phyloP scores from a whole-genome alignment of 192 early-diverging fungal species.

The Backusella morwellensis region DNA sequence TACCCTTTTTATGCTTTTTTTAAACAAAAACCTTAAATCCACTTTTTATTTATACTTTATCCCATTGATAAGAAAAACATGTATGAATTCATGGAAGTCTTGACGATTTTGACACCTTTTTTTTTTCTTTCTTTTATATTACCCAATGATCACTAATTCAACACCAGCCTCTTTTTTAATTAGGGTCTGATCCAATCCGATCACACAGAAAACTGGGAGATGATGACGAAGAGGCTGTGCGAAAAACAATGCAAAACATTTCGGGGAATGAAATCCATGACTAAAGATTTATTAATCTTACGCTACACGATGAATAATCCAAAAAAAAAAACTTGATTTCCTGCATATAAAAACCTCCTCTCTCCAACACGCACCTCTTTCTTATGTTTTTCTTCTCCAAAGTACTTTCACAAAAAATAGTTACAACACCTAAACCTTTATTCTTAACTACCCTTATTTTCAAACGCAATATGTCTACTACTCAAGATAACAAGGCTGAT shows the following conservation, averaged over 20 bases:
- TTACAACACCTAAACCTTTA: background rate
- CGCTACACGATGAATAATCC: background rate
- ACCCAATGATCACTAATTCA: too few relatives aligned
- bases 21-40: too few relatives aligned
- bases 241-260: background rate
- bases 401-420: background rate
- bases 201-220: background rate
- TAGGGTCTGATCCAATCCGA: too few relatives aligned
- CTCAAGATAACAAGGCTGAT: constrained; percentile 14
- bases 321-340: background rate
- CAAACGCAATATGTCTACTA: constrained; percentile 26
- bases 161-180: too few relatives aligned
- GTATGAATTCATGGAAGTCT: too few relatives aligned
- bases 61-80: too few relatives aligned
- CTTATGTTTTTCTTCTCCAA: background rate
- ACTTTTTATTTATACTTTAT: too few relatives aligned
- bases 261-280: background rate
- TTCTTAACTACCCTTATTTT: constrained; percentile 3
- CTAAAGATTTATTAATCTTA: background rate
- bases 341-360: background rate
- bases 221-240: background rate
- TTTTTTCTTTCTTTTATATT: too few relatives aligned
- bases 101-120: too few relatives aligned
- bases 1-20: too few relatives aligned
- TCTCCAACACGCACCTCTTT: background rate